Evolutionary conservation across 441 rosid genomes (phyloP).

Genomic region (Gossypium laxum): DNA sequence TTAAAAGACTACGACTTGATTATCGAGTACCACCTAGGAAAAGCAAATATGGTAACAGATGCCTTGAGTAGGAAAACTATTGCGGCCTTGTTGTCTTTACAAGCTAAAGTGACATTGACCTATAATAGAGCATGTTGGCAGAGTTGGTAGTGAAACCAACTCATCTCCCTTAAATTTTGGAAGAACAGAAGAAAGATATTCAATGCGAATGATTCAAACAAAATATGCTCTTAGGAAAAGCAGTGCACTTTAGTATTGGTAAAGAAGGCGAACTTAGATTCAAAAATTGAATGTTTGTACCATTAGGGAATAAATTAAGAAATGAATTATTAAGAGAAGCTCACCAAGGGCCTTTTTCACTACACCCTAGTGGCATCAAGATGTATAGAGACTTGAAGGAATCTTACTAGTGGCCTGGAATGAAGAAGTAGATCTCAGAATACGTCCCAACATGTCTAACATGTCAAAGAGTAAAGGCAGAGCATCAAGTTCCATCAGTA

Average conservation of each 20-base stretch:
- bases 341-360: background rate
- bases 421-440: too few relatives aligned
- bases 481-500: background rate
- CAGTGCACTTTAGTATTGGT: background rate
- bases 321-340: background rate
- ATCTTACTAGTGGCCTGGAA: background rate
- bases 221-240: background rate
- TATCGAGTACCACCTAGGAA: background rate
- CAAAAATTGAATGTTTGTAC: background rate
- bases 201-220: background rate
- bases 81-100: background rate
- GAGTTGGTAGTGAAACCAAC: background rate
- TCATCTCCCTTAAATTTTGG: background rate
- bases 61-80: background rate
- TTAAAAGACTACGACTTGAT: background rate
- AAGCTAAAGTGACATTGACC: background rate
- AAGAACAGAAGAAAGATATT: background rate
- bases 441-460: background rate
- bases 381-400: background rate
- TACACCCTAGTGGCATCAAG: background rate
- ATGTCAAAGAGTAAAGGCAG: background rate
- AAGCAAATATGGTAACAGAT: background rate
- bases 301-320: background rate
- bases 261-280: background rate
- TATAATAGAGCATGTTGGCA: background rate